These are phyloP conservation scores for Myxozyma nipponensis DNA, from an alignment of 805 yeast species.

Conservation along the genomic window DNA sequence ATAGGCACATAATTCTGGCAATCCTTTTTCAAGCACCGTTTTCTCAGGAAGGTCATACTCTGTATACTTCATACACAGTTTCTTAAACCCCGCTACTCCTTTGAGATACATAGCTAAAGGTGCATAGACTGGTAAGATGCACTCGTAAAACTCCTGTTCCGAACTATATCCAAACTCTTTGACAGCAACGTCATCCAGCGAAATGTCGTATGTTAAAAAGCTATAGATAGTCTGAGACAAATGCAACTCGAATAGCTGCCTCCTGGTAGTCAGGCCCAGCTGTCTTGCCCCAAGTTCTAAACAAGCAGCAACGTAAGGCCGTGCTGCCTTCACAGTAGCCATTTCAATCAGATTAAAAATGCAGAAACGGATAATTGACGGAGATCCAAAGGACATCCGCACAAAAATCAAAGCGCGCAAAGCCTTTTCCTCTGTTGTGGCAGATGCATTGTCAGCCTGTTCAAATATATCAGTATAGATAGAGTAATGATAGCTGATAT, in stretches of 20 bases:
- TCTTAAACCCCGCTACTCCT: neutral
- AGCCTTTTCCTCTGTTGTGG: constrained; percentile 2
- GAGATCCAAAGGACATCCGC: neutral
- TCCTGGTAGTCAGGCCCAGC: neutral
- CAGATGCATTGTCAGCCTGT: neutral
- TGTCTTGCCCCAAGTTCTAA: constrained; percentile 49
- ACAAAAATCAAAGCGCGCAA: constrained; percentile 9
- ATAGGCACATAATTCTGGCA: neutral
- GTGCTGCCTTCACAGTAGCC: neutral
- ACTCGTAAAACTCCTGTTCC: constrained; percentile 4
- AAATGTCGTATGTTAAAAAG: constrained; percentile 7
- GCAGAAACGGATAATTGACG: neutral
- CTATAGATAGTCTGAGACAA: constrained; percentile 13
- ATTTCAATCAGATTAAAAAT: constrained; percentile 13
- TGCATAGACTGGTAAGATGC: neutral
- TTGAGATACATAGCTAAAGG: neutral
- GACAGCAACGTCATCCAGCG: constrained; percentile 6
- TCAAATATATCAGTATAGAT: constrained; percentile 7
- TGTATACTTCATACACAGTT: neutral
- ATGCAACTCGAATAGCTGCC: constrained; percentile 12
- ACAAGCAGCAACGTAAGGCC: constrained; percentile 50
- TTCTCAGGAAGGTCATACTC: neutral
- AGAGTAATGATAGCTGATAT: neutral
- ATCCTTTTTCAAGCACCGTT: neutral
- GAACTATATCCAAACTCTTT: constrained; percentile 24